Evolutionary conservation across 495 filamentous ascomycete species (phyloP).

Genomic region (Lasiosphaeris hirsuta): DNA sequence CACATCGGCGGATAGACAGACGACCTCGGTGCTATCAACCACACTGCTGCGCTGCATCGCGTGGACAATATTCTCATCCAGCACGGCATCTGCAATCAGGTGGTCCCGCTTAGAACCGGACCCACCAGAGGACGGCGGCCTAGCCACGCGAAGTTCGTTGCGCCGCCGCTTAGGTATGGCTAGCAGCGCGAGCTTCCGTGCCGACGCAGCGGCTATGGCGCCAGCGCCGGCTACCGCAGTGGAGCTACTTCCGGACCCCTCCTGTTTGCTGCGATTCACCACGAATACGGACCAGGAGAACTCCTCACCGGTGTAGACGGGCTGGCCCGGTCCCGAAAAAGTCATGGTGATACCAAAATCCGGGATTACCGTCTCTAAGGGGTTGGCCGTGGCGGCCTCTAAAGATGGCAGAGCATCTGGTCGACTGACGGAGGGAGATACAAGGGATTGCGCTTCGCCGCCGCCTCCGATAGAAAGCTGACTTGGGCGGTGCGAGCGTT

Average conservation of each 20-base stretch:
- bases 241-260: background rate
- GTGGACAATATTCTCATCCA: conserved; percentile 81
- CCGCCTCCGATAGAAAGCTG: conserved; percentile 52
- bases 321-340: conserved; percentile 54
- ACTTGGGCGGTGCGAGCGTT: conserved; percentile 63
- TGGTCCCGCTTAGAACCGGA: conserved; percentile 21
- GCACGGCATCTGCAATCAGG: conserved; percentile 66
- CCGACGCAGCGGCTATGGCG: conserved; percentile 30
- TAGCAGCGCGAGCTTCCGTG: conserved; percentile 77
- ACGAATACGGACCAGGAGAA: conserved; percentile 89
- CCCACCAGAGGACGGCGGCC: conserved; percentile 48
- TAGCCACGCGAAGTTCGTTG: conserved; percentile 57
- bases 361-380: conserved; percentile 45
- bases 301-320: conserved; percentile 61
- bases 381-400: conserved; percentile 41
- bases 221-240: conserved; percentile 7
- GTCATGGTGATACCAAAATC: conserved; percentile 76
- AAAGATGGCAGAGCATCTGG: conserved; percentile 54
- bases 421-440: conserved; percentile 44
- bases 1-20: conserved; percentile 80
- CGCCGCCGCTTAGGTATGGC: conserved; percentile 74
- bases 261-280: conserved; percentile 65
- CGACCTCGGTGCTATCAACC: conserved; percentile 68
- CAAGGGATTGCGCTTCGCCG: conserved; percentile 41
- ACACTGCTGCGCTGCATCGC: conserved; percentile 73